phyloP scores from a whole-genome alignment of 768 basidiomycete species.

The Mycena metata region DNA sequence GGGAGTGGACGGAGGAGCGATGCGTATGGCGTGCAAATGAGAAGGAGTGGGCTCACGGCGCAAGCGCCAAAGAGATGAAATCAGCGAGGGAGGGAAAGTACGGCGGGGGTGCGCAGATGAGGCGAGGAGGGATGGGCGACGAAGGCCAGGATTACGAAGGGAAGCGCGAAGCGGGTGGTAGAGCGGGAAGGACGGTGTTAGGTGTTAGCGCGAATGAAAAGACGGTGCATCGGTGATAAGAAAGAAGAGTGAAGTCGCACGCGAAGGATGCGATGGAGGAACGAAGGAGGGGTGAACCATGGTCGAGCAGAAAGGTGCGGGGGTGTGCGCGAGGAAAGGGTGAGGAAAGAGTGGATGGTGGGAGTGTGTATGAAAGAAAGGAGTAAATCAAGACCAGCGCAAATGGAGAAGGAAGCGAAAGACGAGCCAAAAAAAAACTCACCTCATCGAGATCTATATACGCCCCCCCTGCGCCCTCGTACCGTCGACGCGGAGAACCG shows the following conservation, averaged over 20 bases:
- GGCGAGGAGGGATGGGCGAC: no score
- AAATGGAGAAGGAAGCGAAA: slow-evolving; percentile 12
- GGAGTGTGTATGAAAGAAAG: slow-evolving; percentile 7
- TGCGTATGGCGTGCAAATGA: slow-evolving; percentile 5
- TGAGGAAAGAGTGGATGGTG: slow-evolving; percentile 5
- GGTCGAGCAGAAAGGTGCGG: slow-evolving; percentile 9
- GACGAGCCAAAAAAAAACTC: slow-evolving; percentile 15
- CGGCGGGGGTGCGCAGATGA: no score
- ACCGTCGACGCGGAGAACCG: slow-evolving; percentile 2
- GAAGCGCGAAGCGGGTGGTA: no score
- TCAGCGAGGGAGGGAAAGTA: slow-evolving; percentile 1
- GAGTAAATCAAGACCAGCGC: slow-evolving; percentile 7
- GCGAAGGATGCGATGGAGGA: slow-evolving; percentile 19
- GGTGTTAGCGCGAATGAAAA: no score
- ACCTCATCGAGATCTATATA: slow-evolving; percentile 15
- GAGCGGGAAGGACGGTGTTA: no score
- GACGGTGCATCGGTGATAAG: no score
- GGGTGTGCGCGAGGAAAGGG: not conserved
- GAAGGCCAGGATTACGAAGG: no score
- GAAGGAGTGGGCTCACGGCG: slow-evolving; percentile 1
- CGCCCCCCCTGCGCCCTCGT: slow-evolving; percentile 4
- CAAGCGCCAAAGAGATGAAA: not conserved
- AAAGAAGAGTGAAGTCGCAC: no score
- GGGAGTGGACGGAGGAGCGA: slow-evolving; percentile 9
- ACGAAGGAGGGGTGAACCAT: slow-evolving; percentile 19